Conservation (phyloP, 2,329 filamentous ascomycete genomes). For the Septoria linicola region DNA sequence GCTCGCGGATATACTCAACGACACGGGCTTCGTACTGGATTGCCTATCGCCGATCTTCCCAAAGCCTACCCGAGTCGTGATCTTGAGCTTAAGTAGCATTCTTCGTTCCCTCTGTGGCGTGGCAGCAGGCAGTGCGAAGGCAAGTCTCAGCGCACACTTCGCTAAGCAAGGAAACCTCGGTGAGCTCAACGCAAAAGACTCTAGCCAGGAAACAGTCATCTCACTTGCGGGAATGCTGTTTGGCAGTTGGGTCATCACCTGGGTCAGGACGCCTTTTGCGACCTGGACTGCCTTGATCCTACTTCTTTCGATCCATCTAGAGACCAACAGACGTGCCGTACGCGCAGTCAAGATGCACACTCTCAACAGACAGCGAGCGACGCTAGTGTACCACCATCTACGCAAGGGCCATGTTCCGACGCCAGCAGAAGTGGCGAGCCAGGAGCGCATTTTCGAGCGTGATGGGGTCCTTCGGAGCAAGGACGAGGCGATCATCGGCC, state of each 20-base stretch:
- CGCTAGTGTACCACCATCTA: conserved; percentile 66
- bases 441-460: conserved; percentile 59
- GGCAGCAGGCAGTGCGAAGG: conserved; percentile 85
- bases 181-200: conserved; percentile 92
- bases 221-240: conserved; percentile 83
- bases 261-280: conserved; percentile 66
- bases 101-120: conserved; percentile 77
- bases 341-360: conserved; percentile 77
- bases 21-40: conserved; percentile 81
- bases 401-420: conserved; percentile 52
- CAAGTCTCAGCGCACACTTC: conserved; percentile 88
- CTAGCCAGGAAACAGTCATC: conserved; percentile 91
- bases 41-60: conserved; percentile 74
- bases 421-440: conserved; percentile 63
- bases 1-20: conserved; percentile 84
- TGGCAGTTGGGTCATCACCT: conserved; percentile 77
- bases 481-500: conserved; percentile 50
- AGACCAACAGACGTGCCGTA: conserved; percentile 84
- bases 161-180: conserved; percentile 82
- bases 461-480: conserved; percentile 65
- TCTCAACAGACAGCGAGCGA: conserved; percentile 82
- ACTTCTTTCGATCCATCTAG: conserved; percentile 73
- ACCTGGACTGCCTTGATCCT: conserved; percentile 73
- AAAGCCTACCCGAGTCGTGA: conserved; percentile 53
- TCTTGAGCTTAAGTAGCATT: conserved; percentile 62